Conservation (phyloP, 306 rosid genomes). For the Cucurbita argyrosperma region DNA sequence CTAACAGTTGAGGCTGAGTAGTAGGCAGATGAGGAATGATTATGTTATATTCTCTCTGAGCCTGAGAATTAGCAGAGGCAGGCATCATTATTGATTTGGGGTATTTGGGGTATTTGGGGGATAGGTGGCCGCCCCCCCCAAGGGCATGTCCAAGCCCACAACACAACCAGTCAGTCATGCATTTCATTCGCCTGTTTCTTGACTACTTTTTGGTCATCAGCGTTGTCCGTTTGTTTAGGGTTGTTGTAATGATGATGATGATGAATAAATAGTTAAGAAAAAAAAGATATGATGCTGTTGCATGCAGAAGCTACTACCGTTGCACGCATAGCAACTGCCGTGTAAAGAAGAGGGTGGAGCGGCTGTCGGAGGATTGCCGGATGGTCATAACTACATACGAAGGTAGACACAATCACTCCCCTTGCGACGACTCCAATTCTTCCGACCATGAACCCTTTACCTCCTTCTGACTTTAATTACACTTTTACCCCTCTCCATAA, state of each 20-base stretch:
- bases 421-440: slow-evolving; percentile 80
- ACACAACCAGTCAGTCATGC: not conserved
- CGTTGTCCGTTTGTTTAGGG: no score
- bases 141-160: not conserved
- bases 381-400: slow-evolving; percentile 98
- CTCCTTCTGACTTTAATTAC: slow-evolving; percentile 33
- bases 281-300: not conserved
- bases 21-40: not conserved
- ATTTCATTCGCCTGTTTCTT: not conserved
- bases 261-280: no score
- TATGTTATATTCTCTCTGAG: not conserved
- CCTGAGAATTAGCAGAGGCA: not conserved
- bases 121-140: not conserved
- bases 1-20: not conserved
- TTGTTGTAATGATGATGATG: not conserved
- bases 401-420: slow-evolving; percentile 95
- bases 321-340: slow-evolving; percentile 89
- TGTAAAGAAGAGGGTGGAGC: slow-evolving; percentile 91
- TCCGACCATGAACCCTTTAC: slow-evolving; percentile 79
- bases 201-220: not conserved
- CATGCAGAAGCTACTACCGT: slow-evolving; percentile 73
- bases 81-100: not conserved
- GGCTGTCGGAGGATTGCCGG: slow-evolving; percentile 92
- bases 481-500: not conserved
- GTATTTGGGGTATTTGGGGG: not conserved